Evolutionary conservation across 352 stramenopile species (phyloP).

Genomic region (Globisporangium middletonii): DNA sequence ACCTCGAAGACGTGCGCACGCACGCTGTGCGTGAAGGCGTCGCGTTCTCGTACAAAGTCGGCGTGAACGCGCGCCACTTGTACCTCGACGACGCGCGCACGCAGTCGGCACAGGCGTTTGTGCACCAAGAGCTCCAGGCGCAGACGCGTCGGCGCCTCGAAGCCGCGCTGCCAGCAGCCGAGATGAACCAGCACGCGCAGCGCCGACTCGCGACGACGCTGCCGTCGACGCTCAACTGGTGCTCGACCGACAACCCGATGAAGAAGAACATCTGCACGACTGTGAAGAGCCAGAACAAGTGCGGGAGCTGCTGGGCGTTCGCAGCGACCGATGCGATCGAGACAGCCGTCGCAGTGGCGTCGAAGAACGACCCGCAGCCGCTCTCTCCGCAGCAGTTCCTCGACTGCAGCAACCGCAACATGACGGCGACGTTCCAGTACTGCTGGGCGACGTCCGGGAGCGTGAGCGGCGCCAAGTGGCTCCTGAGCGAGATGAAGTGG

Average conservation of each 20-base stretch:
- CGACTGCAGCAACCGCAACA: conserved; percentile 61
- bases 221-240: conserved; percentile 61
- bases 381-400: conserved; percentile 80
- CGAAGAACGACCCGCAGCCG: conserved; percentile 31
- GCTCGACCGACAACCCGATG: conserved; percentile 55
- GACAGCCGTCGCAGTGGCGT: conserved; percentile 50
- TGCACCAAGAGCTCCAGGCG: conserved; percentile 49
- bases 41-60: conserved; percentile 53
- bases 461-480: conserved; percentile 45
- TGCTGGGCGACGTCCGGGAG: conserved; percentile 48
- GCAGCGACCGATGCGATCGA: conserved; percentile 74
- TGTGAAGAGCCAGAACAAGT: conserved; percentile 79
- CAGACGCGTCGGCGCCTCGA: conserved; percentile 21
- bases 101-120: conserved; percentile 43
- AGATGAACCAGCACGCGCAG: conserved; percentile 7
- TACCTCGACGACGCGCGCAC: conserved; percentile 37
- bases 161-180: conserved; percentile 2
- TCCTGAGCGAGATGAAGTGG: conserved; percentile 67
- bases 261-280: conserved; percentile 60
- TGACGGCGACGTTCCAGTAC: conserved; percentile 71
- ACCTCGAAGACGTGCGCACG: conserved; percentile 62
- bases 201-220: conserved; percentile 8
- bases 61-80: conserved; percentile 62
- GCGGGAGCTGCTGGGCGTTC: conserved; percentile 80
- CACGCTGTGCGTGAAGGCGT: conserved; percentile 32